Evolutionary conservation across 2,329 filamentous ascomycete species (phyloP).

Genomic region (Raffaelea ambrosiae): DNA sequence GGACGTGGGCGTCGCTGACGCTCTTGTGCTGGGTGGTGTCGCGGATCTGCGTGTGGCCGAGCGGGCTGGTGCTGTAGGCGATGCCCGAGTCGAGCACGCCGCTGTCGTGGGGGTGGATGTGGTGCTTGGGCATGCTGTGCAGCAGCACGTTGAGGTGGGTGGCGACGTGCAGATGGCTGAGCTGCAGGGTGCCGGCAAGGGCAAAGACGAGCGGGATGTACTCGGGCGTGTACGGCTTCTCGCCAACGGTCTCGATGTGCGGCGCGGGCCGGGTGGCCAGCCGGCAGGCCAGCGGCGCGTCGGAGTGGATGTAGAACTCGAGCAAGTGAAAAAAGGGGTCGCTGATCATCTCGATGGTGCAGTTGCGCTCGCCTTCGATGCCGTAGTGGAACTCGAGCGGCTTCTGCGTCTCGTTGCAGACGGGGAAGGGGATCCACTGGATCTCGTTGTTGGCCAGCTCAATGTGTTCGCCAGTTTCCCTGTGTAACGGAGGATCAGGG

Average conservation of each 20-base stretch:
- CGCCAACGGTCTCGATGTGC: slow-evolving; percentile 46
- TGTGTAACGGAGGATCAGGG: slow-evolving; percentile 23
- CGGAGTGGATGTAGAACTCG: slow-evolving; percentile 97
- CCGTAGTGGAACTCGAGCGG: slow-evolving; percentile 85
- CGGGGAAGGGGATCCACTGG: slow-evolving; percentile 84
- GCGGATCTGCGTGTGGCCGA: slow-evolving; percentile 46
- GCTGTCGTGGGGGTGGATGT: slow-evolving; percentile 53
- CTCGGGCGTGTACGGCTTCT: slow-evolving; percentile 39
- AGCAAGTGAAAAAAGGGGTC: slow-evolving; percentile 81
- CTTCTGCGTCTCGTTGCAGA: slow-evolving; percentile 77
- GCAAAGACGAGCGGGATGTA: slow-evolving; percentile 85
- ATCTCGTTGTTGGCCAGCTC: slow-evolving; percentile 73
- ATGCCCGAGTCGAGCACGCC: slow-evolving; percentile 81
- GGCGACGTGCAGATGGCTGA: slow-evolving; percentile 82
- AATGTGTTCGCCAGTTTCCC: slow-evolving; percentile 85
- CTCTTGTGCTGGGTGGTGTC: slow-evolving; percentile 21
- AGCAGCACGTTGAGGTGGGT: slow-evolving; percentile 85
- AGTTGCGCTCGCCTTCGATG: slow-evolving; percentile 71
- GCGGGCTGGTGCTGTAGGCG: slow-evolving; percentile 74
- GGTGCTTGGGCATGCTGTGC: slow-evolving; percentile 58
- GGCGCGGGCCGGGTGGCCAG: slow-evolving; percentile 66
- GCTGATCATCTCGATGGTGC: slow-evolving; percentile 67
- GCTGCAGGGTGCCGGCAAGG: slow-evolving; percentile 78
- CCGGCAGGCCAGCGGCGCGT: slow-evolving; percentile 86
- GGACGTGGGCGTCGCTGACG: slow-evolving; percentile 20